Base-by-base conservation (phyloP, 2,329 filamentous ascomycete species). In the Diatrype stigma region DNA sequence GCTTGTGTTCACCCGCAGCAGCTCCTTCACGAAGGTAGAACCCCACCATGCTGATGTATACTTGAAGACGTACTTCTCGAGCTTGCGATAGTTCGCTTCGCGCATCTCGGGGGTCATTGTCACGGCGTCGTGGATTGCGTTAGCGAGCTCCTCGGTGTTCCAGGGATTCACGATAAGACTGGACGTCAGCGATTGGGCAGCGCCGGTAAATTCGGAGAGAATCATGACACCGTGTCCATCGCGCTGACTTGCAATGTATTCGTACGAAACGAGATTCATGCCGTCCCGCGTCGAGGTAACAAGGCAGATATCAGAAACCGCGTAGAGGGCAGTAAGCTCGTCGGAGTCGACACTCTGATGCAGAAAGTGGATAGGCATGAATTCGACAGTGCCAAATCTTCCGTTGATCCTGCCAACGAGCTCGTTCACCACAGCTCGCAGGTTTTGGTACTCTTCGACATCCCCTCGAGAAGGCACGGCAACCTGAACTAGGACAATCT, bases 41-140 rank as follows among this genome's bases (percentile, higher is more conserved):
- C 93, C 93, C 93, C 93, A 97, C 86, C 94, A 96, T 10, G 92
- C 89, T 68, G 90, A 95, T 1, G 94, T 99, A 73, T 96, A 97
- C 75, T 96, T 96, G 73, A 92, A 93, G 53, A 97, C 90, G 66
- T 97, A 97, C 72, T 89, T 89, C 67, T 94, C 89, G 52, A 99
- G 78, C 71, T 96, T 96, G 67, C 87, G 84, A 74, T 90, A 96
- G 71, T 96, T 96, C 51, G 86, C 77, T 53, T 86, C 84, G 48
- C 91, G 85, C 73, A 94, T 88, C 70, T 96, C 92, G 17, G 91
- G 84, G 48, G 87, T 87, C 90, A 97, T 96, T 49, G 92, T 96
- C 42, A 97, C 91, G n/a, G 93, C 90, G 59, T 96, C 91, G 70
- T 96, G 89, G 60, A 97, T 92, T 6, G 92, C 90, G 62, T 91